Conservation (phyloP, 306 rosid species). For the Rosa multiflora region DNA sequence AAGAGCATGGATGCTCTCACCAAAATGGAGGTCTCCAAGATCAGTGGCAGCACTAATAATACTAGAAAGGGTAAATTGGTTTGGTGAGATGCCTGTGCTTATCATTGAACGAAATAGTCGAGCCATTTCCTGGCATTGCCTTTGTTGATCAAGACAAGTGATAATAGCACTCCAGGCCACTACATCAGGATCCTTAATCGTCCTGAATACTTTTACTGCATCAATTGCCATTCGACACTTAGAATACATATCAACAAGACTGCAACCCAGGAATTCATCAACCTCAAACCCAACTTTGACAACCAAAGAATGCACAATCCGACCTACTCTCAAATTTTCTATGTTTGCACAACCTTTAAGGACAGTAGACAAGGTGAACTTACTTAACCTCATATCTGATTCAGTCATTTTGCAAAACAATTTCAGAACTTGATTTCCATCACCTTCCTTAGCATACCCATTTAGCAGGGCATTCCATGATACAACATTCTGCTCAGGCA, state of each 20-base stretch:
- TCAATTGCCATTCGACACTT: constrained; percentile 34
- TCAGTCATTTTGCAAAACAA: constrained; percentile 32
- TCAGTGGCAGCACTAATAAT: constrained; percentile 34
- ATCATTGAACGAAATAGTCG: constrained; percentile 31
- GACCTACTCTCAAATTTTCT: constrained; percentile 31
- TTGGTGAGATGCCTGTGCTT: constrained; percentile 24
- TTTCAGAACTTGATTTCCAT: constrained; percentile 25
- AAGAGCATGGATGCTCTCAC: constrained; percentile 34
- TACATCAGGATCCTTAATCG: constrained; percentile 35
- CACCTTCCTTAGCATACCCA: constrained; percentile 40
- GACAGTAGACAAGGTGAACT: constrained; percentile 34
- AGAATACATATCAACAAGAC: constrained; percentile 40
- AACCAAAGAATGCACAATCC: constrained; percentile 31
- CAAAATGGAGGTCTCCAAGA: constrained; percentile 22
- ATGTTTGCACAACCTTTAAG: constrained; percentile 38
- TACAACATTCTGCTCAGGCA: constrained; percentile 44
- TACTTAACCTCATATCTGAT: constrained; percentile 30
- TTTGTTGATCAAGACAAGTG: constrained; percentile 43
- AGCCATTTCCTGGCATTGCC: constrained; percentile 29
- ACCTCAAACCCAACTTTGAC: constrained; percentile 30
- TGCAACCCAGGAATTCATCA: constrained; percentile 37
- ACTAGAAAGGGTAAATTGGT: constrained; percentile 27
- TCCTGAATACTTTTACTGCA: constrained; percentile 35
- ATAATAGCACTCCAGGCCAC: constrained; percentile 45
- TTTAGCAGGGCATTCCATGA: constrained; percentile 45